A percentile compares a stretch with the other conserved stretches of the same genome.
Conservation (phyloP, 768 basidiomycete species). For the Asterophora lycoperdoides region DNA sequence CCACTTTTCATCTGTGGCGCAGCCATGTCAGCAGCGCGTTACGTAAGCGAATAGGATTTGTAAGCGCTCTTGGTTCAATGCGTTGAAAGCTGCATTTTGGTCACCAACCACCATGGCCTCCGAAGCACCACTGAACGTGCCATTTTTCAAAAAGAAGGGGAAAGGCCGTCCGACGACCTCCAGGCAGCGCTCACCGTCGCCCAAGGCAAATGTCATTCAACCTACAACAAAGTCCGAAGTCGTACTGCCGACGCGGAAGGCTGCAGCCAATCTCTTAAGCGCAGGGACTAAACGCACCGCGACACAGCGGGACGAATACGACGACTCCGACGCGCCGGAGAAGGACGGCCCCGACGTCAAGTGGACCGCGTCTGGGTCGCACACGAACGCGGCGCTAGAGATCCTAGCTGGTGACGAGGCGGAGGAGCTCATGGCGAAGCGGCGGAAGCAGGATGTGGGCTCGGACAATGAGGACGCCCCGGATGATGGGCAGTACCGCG, state of each 20-base stretch:
- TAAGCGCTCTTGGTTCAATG: slow-evolving; percentile 2
- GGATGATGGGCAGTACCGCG: slow-evolving; percentile 85
- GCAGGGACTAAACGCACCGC: slow-evolving; percentile 46
- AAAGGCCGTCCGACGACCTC: slow-evolving; percentile 72
- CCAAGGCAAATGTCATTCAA: slow-evolving; percentile 23
- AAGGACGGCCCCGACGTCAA: slow-evolving; percentile 68
- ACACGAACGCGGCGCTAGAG: slow-evolving; percentile 65
- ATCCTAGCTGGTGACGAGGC: slow-evolving; percentile 82
- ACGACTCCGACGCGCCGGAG: slow-evolving; percentile 45
- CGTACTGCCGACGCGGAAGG: slow-evolving; percentile 70
- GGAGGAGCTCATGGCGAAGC: slow-evolving; percentile 70
- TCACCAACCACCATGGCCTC: slow-evolving; percentile 35
- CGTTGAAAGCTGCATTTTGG: background rate
- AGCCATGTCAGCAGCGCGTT: background rate
- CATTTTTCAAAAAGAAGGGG: slow-evolving; percentile 85
- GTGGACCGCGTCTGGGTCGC: slow-evolving; percentile 75
- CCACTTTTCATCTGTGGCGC: too few species aligned
- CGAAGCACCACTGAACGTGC: slow-evolving; percentile 47
- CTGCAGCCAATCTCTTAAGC: slow-evolving; percentile 62
- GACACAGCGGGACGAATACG: slow-evolving; percentile 62
- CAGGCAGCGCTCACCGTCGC: slow-evolving; percentile 72
- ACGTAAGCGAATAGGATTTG: slow-evolving; percentile 3
- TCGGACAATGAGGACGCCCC: slow-evolving; percentile 58
- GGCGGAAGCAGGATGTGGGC: slow-evolving; percentile 50
- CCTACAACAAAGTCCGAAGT: slow-evolving; percentile 61